phyloP scores from a whole-genome alignment of 768 basidiomycete genomes.

The Xerocomellus intermedius region DNA sequence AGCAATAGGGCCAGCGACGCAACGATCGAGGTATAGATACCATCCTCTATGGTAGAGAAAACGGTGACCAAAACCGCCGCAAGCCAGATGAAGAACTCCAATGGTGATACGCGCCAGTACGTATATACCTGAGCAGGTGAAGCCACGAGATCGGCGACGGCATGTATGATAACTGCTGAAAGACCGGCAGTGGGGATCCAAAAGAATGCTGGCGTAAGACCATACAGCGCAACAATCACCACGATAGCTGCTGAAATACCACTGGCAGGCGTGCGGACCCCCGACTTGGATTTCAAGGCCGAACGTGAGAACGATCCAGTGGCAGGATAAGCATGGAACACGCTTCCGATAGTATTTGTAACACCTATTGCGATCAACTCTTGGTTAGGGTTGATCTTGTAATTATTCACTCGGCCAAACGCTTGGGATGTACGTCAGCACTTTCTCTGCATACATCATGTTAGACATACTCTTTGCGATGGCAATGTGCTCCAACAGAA shows the following conservation, averaged over 20 bases:
- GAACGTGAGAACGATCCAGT: slow-evolving; percentile 99
- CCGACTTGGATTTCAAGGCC: slow-evolving; percentile 92
- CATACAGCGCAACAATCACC: slow-evolving; percentile 93
- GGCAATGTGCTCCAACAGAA: slow-evolving; percentile 93
- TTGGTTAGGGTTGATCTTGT: slow-evolving; percentile 92
- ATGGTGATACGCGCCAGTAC: slow-evolving; percentile 92
- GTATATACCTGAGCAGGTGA: slow-evolving; percentile 77
- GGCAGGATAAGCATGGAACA: slow-evolving; percentile 91
- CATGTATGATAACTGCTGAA: slow-evolving; percentile 95
- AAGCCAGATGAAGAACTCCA: slow-evolving; percentile 87
- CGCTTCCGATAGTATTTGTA: slow-evolving; percentile 85
- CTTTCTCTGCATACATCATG: neutral
- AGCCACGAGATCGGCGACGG: slow-evolving; percentile 85
- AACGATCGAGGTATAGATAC: slow-evolving; percentile 85
- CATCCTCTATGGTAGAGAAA: slow-evolving; percentile 92
- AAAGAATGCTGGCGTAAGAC: slow-evolving; percentile 88
- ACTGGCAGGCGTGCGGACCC: slow-evolving; percentile 93
- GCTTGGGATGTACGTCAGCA: slow-evolving; percentile 45
- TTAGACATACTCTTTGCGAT: slow-evolving; percentile 80
- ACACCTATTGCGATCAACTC: slow-evolving; percentile 98
- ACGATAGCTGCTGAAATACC: slow-evolving; percentile 84
- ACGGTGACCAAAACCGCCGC: slow-evolving; percentile 88
- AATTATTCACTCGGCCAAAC: slow-evolving; percentile 92
- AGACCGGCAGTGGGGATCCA: slow-evolving; percentile 83
- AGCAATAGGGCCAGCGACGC: slow-evolving; percentile 79